These are phyloP conservation scores for Backusella westeae DNA, from an alignment of 192 early-diverging fungal species.

Conservation along the genomic window DNA sequence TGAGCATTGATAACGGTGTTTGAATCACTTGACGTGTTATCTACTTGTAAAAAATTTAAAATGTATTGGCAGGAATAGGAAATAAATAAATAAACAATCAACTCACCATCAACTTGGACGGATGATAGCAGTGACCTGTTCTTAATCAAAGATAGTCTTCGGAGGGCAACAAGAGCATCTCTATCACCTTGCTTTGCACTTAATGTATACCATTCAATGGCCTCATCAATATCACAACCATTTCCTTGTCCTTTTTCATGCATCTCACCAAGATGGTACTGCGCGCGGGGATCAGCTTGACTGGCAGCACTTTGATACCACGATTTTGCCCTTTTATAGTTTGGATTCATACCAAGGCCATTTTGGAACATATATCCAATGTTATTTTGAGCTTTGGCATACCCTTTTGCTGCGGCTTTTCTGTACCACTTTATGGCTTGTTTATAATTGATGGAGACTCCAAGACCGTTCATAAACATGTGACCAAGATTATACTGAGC, in stretches of 20 bases:
- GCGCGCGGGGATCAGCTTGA: background rate
- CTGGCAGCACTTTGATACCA: background rate
- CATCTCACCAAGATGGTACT: background rate
- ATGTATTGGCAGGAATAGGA: background rate
- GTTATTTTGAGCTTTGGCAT: background rate
- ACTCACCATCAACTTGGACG: background rate
- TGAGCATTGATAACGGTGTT: background rate
- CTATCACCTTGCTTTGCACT: slow-evolving; percentile 1
- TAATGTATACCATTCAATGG: background rate
- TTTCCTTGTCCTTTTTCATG: slow-evolving; percentile 2
- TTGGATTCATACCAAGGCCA: background rate
- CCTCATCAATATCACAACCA: background rate
- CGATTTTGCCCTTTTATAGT: background rate
- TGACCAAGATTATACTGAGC: background rate
- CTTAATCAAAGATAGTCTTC: background rate
- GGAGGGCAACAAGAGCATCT: background rate
- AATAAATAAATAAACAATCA: background rate
- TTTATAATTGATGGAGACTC: background rate
- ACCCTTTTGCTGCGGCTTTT: background rate
- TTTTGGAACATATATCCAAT: background rate
- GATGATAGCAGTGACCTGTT: background rate
- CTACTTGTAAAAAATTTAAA: background rate
- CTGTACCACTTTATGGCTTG: background rate
- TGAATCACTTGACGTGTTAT: background rate
- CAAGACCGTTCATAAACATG: slow-evolving; percentile 5